Conservation (phyloP, 1,284 basidiomycete species). For the Neonothopanus nambi region DNA sequence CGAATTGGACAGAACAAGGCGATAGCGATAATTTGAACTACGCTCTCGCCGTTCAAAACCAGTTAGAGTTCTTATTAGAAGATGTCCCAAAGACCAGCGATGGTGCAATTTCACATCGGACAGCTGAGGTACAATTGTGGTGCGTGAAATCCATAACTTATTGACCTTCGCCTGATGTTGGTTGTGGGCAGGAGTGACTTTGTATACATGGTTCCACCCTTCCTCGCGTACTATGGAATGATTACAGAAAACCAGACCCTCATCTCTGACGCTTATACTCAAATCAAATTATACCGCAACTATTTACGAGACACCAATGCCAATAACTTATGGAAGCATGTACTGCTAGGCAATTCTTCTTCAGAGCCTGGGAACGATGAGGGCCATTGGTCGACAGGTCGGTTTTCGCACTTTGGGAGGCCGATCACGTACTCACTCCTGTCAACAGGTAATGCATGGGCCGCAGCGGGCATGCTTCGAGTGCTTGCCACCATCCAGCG, state of each 20-base stretch:
- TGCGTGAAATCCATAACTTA: slow-evolving; percentile 29
- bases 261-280: slow-evolving; percentile 71
- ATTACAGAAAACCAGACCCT: slow-evolving; percentile 67
- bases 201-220: slow-evolving; percentile 90
- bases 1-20: slow-evolving; percentile 65
- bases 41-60: slow-evolving; percentile 63
- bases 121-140: slow-evolving; percentile 70
- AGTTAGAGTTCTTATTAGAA: slow-evolving; percentile 72
- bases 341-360: slow-evolving; percentile 51
- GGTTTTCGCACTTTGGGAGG: slow-evolving; percentile 9
- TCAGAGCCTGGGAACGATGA: slow-evolving; percentile 40
- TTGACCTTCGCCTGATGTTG: not conserved
- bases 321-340: slow-evolving; percentile 68
- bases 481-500: slow-evolving; percentile 74
- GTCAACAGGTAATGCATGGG: slow-evolving; percentile 78
- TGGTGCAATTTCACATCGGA: slow-evolving; percentile 83
- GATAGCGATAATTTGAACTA: slow-evolving; percentile 47
- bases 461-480: slow-evolving; percentile 82
- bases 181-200: slow-evolving; percentile 63
- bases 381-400: slow-evolving; percentile 78
- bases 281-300: slow-evolving; percentile 77
- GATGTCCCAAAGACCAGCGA: slow-evolving; percentile 67
- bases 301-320: slow-evolving; percentile 52
- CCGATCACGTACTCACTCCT: not conserved
- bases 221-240: slow-evolving; percentile 87